These are phyloP conservation scores for Candida sithepensis DNA, from an alignment of 805 yeast genomes.

Conservation along the genomic window DNA sequence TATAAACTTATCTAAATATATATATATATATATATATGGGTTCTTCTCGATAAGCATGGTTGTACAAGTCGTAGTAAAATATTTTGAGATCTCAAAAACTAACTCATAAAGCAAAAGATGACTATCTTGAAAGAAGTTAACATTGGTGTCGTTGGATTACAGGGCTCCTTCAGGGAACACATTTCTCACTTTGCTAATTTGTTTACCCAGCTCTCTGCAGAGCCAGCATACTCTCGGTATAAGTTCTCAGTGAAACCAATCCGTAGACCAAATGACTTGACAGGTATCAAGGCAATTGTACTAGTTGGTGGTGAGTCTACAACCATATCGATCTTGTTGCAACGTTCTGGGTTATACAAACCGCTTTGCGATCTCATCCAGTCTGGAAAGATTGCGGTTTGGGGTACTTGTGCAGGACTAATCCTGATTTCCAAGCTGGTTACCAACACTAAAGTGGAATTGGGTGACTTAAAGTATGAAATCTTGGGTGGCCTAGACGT, in stretches of 20 bases:
- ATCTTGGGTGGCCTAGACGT: slow-evolving; percentile 64
- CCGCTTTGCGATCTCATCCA: slow-evolving; percentile 52
- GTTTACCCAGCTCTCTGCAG: slow-evolving; percentile 25
- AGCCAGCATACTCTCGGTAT: slow-evolving; percentile 26
- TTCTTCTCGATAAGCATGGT: not conserved
- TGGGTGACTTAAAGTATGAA: slow-evolving; percentile 33
- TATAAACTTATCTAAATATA: not conserved
- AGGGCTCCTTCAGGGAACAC: slow-evolving; percentile 78
- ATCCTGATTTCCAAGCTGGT: slow-evolving; percentile 58
- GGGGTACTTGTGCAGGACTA: slow-evolving; percentile 90
- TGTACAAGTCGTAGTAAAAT: too few species aligned
- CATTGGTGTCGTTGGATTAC: slow-evolving; percentile 73
- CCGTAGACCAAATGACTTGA: slow-evolving; percentile 47
- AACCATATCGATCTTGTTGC: slow-evolving; percentile 66
- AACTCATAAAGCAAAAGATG: too few species aligned
- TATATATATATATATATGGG: not conserved
- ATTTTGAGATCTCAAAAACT: too few species aligned
- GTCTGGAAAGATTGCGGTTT: slow-evolving; percentile 48
- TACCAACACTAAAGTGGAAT: slow-evolving; percentile 49
- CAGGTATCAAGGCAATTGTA: slow-evolving; percentile 52
- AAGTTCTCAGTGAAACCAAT: slow-evolving; percentile 43
- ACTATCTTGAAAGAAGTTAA: slow-evolving; percentile 10
- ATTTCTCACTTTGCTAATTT: slow-evolving; percentile 44
- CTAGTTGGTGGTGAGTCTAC: slow-evolving; percentile 73
- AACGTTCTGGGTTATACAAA: slow-evolving; percentile 53